Conservation (phyloP, 176 grass and related monocot genomes). For the Hordeum marinum region DNA sequence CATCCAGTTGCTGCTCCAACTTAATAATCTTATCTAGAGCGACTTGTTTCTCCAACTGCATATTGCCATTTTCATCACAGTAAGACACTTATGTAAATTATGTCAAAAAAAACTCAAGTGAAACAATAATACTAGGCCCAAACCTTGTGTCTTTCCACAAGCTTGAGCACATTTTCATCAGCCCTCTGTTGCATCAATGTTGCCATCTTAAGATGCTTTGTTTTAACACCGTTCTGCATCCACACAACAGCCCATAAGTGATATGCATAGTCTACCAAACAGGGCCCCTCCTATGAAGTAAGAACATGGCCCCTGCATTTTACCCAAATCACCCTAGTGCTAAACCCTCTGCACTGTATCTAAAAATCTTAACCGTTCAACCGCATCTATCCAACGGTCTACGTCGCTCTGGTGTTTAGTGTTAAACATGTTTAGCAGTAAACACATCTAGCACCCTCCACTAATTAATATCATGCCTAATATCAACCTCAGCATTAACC, state of each 20-base stretch:
- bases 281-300: background rate
- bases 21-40: conserved; percentile 43
- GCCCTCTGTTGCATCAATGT: conserved; percentile 51
- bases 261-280: background rate
- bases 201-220: conserved; percentile 51
- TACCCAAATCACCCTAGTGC: background rate
- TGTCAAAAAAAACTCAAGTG: background rate
- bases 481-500: no score
- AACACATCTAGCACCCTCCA: no score
- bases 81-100: background rate
- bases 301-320: background rate
- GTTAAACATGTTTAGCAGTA: no score
- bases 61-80: conserved; percentile 8
- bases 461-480: no score
- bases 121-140: background rate
- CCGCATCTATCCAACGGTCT: no score
- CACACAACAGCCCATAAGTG: conserved; percentile 2
- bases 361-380: no score
- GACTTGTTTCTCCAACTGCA: conserved; percentile 45
- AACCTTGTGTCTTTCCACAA: conserved; percentile 70
- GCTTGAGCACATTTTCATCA: conserved; percentile 59
- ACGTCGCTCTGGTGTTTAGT: no score
- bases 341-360: background rate
- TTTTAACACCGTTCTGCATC: conserved; percentile 45
- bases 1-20: conserved; percentile 52